A percentile compares a stretch with the other conserved stretches of the same genome.
Evolutionary conservation across 768 basidiomycete species (phyloP).

Genomic region (Russula ochroleuca): DNA sequence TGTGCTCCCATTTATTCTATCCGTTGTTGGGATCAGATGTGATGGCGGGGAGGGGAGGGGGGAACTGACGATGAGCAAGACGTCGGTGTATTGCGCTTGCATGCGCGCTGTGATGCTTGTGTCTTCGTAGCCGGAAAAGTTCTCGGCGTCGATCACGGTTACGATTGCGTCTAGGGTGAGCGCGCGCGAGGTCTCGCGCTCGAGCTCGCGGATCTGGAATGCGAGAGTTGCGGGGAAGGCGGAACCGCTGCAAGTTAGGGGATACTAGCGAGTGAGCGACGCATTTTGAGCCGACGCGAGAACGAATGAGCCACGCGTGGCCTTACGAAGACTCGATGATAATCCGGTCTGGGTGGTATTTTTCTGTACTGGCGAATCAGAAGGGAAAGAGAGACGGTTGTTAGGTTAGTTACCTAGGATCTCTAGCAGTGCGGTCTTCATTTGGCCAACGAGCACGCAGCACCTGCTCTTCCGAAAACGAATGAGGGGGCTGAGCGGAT

Average conservation of each 20-base stretch:
- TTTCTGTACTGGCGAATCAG: slow-evolving; percentile 47
- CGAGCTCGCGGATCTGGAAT: slow-evolving; percentile 89
- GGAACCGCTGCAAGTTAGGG: slow-evolving; percentile 57
- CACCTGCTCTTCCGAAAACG: slow-evolving; percentile 60
- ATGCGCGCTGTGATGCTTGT: slow-evolving; percentile 87
- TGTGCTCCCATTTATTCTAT: slow-evolving; percentile 88
- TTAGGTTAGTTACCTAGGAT: slow-evolving; percentile 56
- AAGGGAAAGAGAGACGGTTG: neutral
- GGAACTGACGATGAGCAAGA: slow-evolving; percentile 70
- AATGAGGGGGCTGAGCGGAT: neutral
- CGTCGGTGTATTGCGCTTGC: slow-evolving; percentile 93
- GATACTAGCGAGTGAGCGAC: neutral
- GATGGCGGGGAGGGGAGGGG: neutral
- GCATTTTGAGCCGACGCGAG: neutral
- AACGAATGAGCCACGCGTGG: neutral
- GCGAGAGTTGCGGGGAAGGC: slow-evolving; percentile 95
- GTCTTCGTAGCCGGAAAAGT: slow-evolving; percentile 91
- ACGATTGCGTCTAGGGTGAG: slow-evolving; percentile 86
- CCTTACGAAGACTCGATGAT: slow-evolving; percentile 92
- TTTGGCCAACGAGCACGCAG: slow-evolving; percentile 91
- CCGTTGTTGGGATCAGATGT: neutral
- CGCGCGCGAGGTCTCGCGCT: slow-evolving; percentile 67
- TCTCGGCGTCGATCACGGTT: slow-evolving; percentile 88
- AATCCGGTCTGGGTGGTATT: slow-evolving; percentile 81
- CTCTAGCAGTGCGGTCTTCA: slow-evolving; percentile 86